These are phyloP conservation scores for Rhizopogon roseolus DNA, from an alignment of 768 basidiomycete species.

Conservation along the genomic window DNA sequence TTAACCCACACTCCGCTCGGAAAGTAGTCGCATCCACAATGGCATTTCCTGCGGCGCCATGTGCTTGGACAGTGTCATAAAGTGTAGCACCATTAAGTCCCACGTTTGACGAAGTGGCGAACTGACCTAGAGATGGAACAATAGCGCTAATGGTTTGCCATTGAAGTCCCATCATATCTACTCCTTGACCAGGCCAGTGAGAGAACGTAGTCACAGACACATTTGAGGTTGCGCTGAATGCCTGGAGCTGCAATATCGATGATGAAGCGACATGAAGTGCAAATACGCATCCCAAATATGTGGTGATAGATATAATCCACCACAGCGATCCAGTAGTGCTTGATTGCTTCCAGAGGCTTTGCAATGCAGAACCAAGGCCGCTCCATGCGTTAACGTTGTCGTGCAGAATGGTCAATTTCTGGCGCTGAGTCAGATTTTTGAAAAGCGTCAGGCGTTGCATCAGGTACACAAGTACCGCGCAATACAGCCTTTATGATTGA, in stretches of 20 bases:
- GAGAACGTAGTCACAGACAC: background rate
- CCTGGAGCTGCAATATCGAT: conserved; percentile 4
- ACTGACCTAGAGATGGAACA: background rate
- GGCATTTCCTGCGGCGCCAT: conserved; percentile 1
- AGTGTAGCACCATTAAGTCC: conserved; percentile 3
- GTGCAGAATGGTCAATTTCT: conserved; percentile 2
- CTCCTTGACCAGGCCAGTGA: background rate
- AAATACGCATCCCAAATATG: conserved; percentile 1
- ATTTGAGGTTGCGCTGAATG: background rate
- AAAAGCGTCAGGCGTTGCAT: conserved; percentile 10
- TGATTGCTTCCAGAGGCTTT: conserved; percentile 2
- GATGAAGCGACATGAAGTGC: conserved; percentile 5
- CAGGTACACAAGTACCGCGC: conserved; percentile 4
- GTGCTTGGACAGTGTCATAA: conserved; percentile 3
- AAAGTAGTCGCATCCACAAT: conserved; percentile 6
- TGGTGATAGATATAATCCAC: background rate
- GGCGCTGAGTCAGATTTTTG: background rate
- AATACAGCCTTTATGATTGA: conserved; percentile 8
- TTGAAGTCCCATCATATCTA: background rate
- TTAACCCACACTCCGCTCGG: background rate
- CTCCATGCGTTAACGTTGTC: conserved; percentile 4
- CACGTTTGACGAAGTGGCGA: background rate
- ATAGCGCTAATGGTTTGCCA: background rate
- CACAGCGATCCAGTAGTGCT: background rate
- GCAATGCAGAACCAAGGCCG: conserved; percentile 3